Percentiles rank a stretch among this genome's conserved stretches.
These are phyloP conservation scores for Coemansia sp. DNA, from an alignment of 192 early-diverging fungal genomes.

Conservation along the genomic window DNA sequence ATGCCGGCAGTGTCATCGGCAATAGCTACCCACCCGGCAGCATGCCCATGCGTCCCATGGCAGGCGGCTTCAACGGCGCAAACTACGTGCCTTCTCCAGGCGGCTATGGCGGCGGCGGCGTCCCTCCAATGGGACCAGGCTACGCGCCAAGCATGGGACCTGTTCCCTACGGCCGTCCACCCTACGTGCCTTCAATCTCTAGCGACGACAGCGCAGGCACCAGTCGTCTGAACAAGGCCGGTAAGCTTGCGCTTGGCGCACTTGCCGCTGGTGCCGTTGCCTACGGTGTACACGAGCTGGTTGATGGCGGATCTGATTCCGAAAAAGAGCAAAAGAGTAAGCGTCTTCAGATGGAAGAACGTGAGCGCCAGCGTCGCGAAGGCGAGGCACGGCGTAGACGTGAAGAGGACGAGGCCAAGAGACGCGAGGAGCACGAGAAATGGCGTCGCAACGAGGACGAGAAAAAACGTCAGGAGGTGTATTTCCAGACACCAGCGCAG, in stretches of 20 bases:
- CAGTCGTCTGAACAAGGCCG: slow-evolving; percentile 26
- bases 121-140: not conserved
- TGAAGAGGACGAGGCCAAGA: slow-evolving; percentile 29
- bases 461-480: slow-evolving; percentile 13
- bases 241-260: slow-evolving; percentile 33
- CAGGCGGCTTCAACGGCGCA: slow-evolving; percentile 1
- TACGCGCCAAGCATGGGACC: slow-evolving; percentile 23
- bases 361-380: slow-evolving; percentile 29
- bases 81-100: not conserved
- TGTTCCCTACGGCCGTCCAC: slow-evolving; percentile 14
- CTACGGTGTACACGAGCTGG: slow-evolving; percentile 44
- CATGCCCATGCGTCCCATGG: slow-evolving; percentile 3
- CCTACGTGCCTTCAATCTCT: slow-evolving; percentile 3
- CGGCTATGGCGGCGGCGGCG: not conserved
- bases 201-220: slow-evolving; percentile 4
- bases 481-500: slow-evolving; percentile 4
- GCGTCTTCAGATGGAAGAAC: slow-evolving; percentile 21
- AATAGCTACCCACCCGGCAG: slow-evolving; percentile 9
- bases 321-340: slow-evolving; percentile 10
- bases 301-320: slow-evolving; percentile 7
- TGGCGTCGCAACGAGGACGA: slow-evolving; percentile 27
- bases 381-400: slow-evolving; percentile 25
- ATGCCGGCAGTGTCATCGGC: slow-evolving; percentile 1
- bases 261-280: slow-evolving; percentile 41
- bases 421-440: slow-evolving; percentile 31